Conservation (phyloP, 176 grass and related monocot species). For the Pontederia paniculata region DNA sequence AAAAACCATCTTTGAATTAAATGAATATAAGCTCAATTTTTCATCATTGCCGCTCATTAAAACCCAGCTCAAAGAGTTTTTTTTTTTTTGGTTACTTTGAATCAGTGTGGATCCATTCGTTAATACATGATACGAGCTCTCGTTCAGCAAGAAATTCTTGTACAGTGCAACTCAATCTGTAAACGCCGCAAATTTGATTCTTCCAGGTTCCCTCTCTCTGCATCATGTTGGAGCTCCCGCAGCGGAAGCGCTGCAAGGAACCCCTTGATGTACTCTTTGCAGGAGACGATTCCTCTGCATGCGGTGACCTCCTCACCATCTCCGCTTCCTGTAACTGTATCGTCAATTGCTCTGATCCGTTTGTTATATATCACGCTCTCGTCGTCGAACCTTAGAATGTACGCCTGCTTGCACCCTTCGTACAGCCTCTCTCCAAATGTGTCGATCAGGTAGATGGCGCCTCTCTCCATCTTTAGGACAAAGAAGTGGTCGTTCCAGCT, state of each 20-base stretch:
- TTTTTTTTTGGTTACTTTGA: no score
- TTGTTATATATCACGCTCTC: conserved; percentile 20
- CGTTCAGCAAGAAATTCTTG: neutral
- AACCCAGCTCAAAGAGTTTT: no score
- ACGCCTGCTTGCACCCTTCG: conserved; percentile 83
- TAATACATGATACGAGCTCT: no score
- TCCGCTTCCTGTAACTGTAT: neutral
- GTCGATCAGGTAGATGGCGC: conserved; percentile 78
- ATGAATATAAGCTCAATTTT: no score
- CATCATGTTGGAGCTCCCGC: conserved; percentile 54
- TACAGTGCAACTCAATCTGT: conserved; percentile 88
- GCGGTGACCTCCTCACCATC: neutral
- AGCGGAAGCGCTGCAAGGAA: conserved; percentile 81
- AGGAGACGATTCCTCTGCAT: conserved; percentile 45
- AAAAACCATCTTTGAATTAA: no score
- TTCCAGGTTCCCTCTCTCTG: conserved; percentile 36
- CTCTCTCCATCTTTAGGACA: conserved; percentile 61
- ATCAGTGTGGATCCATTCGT: no score
- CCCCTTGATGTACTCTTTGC: conserved; percentile 79
- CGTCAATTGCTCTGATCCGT: neutral
- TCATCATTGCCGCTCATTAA: no score
- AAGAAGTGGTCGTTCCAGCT: conserved; percentile 99
- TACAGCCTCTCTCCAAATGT: conserved; percentile 77
- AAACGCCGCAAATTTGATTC: conserved; percentile 42
- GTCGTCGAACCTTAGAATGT: conserved; percentile 60